Evolutionary conservation across 805 yeast species (phyloP), one percentile per base, ranked within the genome.

Genomic region (Zygosaccharomyces bisporus): DNA sequence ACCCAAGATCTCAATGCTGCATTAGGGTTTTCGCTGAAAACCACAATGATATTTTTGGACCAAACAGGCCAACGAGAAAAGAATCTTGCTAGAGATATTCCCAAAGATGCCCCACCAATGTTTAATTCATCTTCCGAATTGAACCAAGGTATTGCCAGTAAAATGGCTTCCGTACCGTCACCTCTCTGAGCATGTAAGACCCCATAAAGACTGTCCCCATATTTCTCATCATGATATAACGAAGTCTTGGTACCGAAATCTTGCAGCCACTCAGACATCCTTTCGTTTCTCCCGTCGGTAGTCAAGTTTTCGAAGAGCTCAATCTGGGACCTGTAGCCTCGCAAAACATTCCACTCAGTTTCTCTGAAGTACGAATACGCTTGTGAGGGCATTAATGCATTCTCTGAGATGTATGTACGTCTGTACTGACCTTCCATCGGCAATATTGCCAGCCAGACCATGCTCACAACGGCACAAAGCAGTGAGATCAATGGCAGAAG

Each of bases 371-470:
- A 89, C 18, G 95, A 81, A 54, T 83, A 82, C 2, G 93, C 98
- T 63, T 93, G 98, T 0, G 95, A 90, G 6, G 99, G 97, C 86
- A 93, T 81, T 62, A 93, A 71, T 24, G 99, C 99, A 66, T 93
- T 93, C 60, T 93, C 99, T 6, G 95, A 84, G 9, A 90, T 84
- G 63, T 93, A 93, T 2, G 96, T 88, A 50, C 73, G 67, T 44
- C 97, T 72, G 62, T 70, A 87, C 58, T 86, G 87, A 16, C 96
- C 98, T 13, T 84, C 84, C 54, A 80, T 50, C 0, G 98, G 96
- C 17, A 67, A 56, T 4, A 74, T 65, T 10, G 75, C 61, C n/a
- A 93, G 67, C 79, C 85, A 77, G 0, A 69, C 58, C 7, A 80
- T 52, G 5, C 88, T 86, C 8, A 66, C 43, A 1, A 77, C 3